Evolutionary conservation across 257 asterid genomes (phyloP), one percentile per base, ranked within the genome.

Genomic region (Parsonsia alboflavescens): DNA sequence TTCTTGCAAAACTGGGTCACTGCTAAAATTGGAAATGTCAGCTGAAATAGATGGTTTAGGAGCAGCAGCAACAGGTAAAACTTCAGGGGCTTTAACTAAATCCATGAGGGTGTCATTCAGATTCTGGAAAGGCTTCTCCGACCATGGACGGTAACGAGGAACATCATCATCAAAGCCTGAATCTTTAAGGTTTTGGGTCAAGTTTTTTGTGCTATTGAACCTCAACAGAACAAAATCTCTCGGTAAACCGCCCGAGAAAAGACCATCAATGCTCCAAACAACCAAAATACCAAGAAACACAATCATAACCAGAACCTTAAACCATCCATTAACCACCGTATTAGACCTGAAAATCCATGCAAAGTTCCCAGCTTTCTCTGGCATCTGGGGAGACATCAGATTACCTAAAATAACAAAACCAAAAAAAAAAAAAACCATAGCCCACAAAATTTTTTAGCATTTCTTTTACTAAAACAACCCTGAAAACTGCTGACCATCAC

Each of bases 261-360:
- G 53, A 52, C 89, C 89, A 83, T 86, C 91, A 61, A 79, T 67
- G 33, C 83, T 76, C 87, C 90, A 87, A 17, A 88, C 66, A 76
- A 87, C 79, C 84, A 87, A 65, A 77, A 93, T 64, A 56, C 85
- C 96, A 78, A 89, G 82, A 76, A 89, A 78, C 42, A 88, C 79
- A 68, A 81, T 86, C 66, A 82, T n/a, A 9, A 83, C 63, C 58
- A 91, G 72, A 72, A 90, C 64, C 81, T 80, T 90, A 79, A 94
- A 89, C 83, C 89, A 81, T 89, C 87, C 78, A 61, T 87, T 87
- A 71, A 87, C 84, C 70, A 84, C 76, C 66, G 86, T 77, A 76
- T 85, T 88, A n/a, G 85, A 72, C 86, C 90, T 81, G 67, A 79
- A 74, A 71, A 82, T 30, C 91, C 90, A 88, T 72, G 85, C 73